Evolutionary conservation across 1,284 basidiomycete species (phyloP), one percentile per base, ranked within the genome.

Genomic region (Coniophora puteana): DNA sequence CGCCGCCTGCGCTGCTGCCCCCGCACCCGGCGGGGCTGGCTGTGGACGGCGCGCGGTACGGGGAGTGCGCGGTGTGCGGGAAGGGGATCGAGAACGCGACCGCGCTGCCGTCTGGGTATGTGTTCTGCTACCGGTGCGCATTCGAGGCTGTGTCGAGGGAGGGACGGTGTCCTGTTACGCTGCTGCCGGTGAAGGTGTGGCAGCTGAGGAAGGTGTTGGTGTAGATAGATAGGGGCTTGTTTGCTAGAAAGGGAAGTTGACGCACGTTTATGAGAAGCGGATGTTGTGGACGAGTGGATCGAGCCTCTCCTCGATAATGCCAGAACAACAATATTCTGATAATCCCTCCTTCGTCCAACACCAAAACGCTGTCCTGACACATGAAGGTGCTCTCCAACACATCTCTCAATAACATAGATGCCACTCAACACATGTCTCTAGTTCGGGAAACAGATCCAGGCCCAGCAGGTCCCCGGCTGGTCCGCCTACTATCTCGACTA

Each of bases 371-470:
- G n/a, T n/a, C n/a, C n/a, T n/a, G n/a, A n/a, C n/a, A n/a, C n/a
- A n/a, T n/a, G n/a, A n/a, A n/a, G n/a, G n/a, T n/a, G n/a, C n/a
- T n/a, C n/a, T n/a, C n/a, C n/a, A n/a, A n/a, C n/a, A n/a, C n/a
- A n/a, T n/a, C n/a, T n/a, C n/a, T n/a, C n/a, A n/a, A n/a, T n/a
- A n/a, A n/a, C n/a, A n/a, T n/a, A n/a, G n/a, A n/a, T n/a, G n/a
- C n/a, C n/a, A n/a, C n/a, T n/a, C n/a, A n/a, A n/a, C n/a, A n/a
- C n/a, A n/a, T n/a, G n/a, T n/a, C n/a, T n/a, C n/a, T n/a, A 99
- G 94, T 99, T 99, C 65, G 96, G 96, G 55, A 99, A 99, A 72
- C 89, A 93, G 54, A 93, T 99, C 52, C 93, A 95, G 66, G 85
- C 89, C 25, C 89, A 95, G 65, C 93, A 97, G 69, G 85, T 98